phyloP scores from a whole-genome alignment of 2,329 filamentous ascomycete genomes.

The Trichoderma sp. region DNA sequence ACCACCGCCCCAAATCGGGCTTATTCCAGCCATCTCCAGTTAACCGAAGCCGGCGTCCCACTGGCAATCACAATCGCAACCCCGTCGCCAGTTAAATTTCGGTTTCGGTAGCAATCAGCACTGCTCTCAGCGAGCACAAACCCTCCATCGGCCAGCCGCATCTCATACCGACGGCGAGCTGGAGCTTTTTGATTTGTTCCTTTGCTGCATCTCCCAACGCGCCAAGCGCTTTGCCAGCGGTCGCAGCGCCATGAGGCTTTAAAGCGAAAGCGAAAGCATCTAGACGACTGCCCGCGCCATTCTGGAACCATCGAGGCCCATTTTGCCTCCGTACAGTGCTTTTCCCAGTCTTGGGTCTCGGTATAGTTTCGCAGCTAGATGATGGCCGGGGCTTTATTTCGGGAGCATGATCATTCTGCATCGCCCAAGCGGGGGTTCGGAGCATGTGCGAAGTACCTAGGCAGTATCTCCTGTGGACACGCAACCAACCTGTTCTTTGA shows the following conservation, averaged over 20 bases:
- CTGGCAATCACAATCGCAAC: conserved; percentile 2
- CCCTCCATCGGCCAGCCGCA: neutral
- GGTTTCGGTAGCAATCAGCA: neutral
- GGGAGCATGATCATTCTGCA: neutral
- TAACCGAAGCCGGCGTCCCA: conserved; percentile 12
- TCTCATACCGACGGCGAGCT: neutral
- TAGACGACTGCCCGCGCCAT: neutral
- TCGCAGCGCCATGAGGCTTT: neutral
- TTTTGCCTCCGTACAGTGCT: conserved; percentile 14
- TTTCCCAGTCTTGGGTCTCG: neutral
- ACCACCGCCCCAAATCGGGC: conserved; percentile 10
- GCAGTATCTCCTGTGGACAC: neutral
- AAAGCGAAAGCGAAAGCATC: neutral
- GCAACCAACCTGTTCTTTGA: neutral
- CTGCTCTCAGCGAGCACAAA: neutral
- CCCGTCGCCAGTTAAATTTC: neutral
- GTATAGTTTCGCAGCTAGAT: neutral
- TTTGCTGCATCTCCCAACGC: neutral
- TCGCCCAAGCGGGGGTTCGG: neutral
- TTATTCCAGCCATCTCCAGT: conserved; percentile 12
- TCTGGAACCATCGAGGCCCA: neutral
- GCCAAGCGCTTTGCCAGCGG: neutral
- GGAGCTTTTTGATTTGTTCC: neutral
- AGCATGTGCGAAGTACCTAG: neutral
- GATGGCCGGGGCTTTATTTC: neutral